Percentiles rank a stretch among this genome's conserved stretches.
Conservation (phyloP, 306 rosid species). For the Trifolium subterraneum region DNA sequence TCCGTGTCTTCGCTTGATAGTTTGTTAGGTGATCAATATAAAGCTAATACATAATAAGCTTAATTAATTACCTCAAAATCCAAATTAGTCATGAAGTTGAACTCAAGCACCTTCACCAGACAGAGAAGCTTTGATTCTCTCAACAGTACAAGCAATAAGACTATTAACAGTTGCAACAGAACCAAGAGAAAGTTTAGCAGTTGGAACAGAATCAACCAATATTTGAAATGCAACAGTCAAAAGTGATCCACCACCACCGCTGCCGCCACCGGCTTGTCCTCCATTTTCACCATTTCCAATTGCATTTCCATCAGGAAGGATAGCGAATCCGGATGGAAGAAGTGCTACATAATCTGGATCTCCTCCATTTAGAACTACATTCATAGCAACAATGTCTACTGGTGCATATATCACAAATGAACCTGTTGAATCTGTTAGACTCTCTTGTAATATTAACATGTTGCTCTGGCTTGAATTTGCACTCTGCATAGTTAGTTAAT, state of each 20-base stretch:
- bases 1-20: too few species aligned
- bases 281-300: slow-evolving; percentile 67
- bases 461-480: slow-evolving; percentile 97
- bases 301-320: slow-evolving; percentile 84
- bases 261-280: background rate
- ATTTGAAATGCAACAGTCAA: slow-evolving; percentile 95
- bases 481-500: slow-evolving; percentile 58
- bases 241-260: slow-evolving; percentile 62
- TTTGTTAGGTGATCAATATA: too few species aligned
- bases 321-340: slow-evolving; percentile 95
- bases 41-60: background rate
- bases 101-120: slow-evolving; percentile 56
- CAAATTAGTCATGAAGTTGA: slow-evolving; percentile 25
- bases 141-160: slow-evolving; percentile 92
- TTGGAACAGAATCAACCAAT: slow-evolving; percentile 90
- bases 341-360: slow-evolving; percentile 96
- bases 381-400: slow-evolving; percentile 88
- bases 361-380: slow-evolving; percentile 87
- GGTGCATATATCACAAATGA: slow-evolving; percentile 92
- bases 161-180: slow-evolving; percentile 95
- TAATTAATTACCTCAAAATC: slow-evolving; percentile 32
- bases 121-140: slow-evolving; percentile 85
- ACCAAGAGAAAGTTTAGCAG: slow-evolving; percentile 91
- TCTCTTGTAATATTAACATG: slow-evolving; percentile 94
- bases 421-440: slow-evolving; percentile 79